Evolutionary conservation across 2,329 filamentous ascomycete species (phyloP), one percentile per base, ranked within the genome.

Genomic region (Nannizzia gypsea): DNA sequence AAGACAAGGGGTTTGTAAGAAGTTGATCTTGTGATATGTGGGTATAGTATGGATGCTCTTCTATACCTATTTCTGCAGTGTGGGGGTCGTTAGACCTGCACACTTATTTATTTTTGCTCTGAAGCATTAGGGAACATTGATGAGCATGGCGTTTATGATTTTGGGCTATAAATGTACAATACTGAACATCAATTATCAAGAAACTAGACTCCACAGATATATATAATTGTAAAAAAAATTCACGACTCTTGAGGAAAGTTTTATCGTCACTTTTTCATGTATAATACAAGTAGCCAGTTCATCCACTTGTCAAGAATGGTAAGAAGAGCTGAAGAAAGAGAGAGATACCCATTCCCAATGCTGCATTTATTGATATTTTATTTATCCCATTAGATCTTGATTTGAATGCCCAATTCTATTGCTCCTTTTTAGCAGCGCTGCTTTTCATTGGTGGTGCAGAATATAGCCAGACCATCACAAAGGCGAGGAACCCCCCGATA

Each of bases 391-490:
- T 28, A 52, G 26, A 46, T 24, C 22, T 11, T 58, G n/a, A 6
- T 28, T 26, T 22, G 9, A 31, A 40, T 6, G 20, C 44, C 24
- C 46, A 34, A 50, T 48, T 58, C 24, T 52, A 63, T 58, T 64
- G 60, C 4, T 9, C 38, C 56, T 64, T 64, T 46, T 64, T 64
- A 36, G 52, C 36, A 22, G 22, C 9, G 26, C 26, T 56, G 20
- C 57, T 55, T 26, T 59, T 52, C 55, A 36, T 59, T 28, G 72
- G 66, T 20, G 86, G 85, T 65, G 81, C 83, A 67, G 83, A 85
- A 72, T 84, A 99, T 73, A 99, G 78, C 93, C 93, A 99, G 38
- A 97, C 69, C 13, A 84, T 83, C 58, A 90, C 88, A 75, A 99
- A 97, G 0, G 78, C 83, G 63, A 97, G 65, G 82, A 91, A 99